Conservation (phyloP, 2,329 filamentous ascomycete species). For the Hypoxylon sp. region DNA sequence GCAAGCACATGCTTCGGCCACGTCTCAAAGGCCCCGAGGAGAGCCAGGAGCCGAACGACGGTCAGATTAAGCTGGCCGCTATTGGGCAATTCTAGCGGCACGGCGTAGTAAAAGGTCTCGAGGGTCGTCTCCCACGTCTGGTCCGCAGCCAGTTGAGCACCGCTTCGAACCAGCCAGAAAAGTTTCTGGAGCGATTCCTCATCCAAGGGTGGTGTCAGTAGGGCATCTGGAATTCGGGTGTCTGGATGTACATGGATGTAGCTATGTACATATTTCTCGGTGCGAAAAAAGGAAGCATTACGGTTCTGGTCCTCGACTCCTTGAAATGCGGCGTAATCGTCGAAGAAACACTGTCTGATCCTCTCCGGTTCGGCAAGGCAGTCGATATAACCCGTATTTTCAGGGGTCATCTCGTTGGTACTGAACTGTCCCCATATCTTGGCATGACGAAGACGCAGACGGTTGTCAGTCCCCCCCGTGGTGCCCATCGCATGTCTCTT, state of each 20-base stretch:
- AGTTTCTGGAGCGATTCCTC: constrained; percentile 51
- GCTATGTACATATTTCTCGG: background rate
- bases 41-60: constrained; percentile 23
- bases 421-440: background rate
- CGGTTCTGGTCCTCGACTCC: constrained; percentile 24
- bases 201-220: constrained; percentile 54
- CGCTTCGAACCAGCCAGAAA: constrained; percentile 56
- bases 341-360: constrained; percentile 34
- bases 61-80: background rate
- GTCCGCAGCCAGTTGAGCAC: constrained; percentile 45
- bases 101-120: constrained; percentile 49
- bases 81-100: constrained; percentile 13
- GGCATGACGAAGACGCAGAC: too few species aligned
- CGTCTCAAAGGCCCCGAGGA: constrained; percentile 21
- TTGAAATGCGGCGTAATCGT: constrained; percentile 41
- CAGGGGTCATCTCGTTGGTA: background rate
- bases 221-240: constrained; percentile 50
- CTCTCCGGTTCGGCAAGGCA: constrained; percentile 13
- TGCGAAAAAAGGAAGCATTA: background rate
- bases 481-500: constrained; percentile 33
- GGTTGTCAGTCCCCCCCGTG: background rate
- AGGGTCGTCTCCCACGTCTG: constrained; percentile 54
- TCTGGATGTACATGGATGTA: constrained; percentile 50
- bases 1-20: constrained; percentile 20
- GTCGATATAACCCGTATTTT: constrained; percentile 31